Evolutionary conservation across 192 early-diverging fungal genomes (phyloP), one percentile per base, ranked within the genome.

Genomic region (Ambispora gerdemannii): DNA sequence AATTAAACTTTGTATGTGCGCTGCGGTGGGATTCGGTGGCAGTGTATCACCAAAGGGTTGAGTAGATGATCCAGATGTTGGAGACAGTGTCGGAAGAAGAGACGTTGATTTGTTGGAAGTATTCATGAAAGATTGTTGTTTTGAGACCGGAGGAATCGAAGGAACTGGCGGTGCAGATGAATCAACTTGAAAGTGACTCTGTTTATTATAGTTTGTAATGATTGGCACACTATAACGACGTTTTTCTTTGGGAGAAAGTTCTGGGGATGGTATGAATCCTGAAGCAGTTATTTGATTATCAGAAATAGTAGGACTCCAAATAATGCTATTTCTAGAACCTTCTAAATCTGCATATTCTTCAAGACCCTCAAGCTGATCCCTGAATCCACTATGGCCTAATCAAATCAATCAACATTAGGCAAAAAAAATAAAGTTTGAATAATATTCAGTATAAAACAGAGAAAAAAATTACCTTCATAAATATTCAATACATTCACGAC

Each of bases 401-500:
- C 62, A 50, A 30, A 63, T 50, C 11, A 55, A 50, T 49, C 4
- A 13, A 38, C 70, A 52, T 25, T 67, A 2, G 30, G 49, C 13
- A 27, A 47, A 20, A 63, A 66, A 19, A 38, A 17, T 3, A 43
- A 8, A 8, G 8, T 20, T 51, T 25, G n/a, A 19, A 50, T 15
- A 66, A 30, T 50, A 33, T 50, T 25, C 33, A 62, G 20, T 0
- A 36, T 20, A 17, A 11, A 43, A 15, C 38, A 6, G 15, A 6
- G 38, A 43, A 43, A 3, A 24, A 17, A 43, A 31, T 50, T 76
- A 76, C 75, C 75, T 73, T 77, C 80, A 60, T 77, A 75, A 53
- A 77, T 77, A 55, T 83, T 84, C 15, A 84, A 78, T 36, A 83
- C 84, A 3, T 78, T 72, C 2, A 89, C 84, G 3, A 73, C 76